These are phyloP conservation scores for Fallopia convolvulus DNA, from an alignment of 148 eudicot genomes.

Conservation along the genomic window DNA sequence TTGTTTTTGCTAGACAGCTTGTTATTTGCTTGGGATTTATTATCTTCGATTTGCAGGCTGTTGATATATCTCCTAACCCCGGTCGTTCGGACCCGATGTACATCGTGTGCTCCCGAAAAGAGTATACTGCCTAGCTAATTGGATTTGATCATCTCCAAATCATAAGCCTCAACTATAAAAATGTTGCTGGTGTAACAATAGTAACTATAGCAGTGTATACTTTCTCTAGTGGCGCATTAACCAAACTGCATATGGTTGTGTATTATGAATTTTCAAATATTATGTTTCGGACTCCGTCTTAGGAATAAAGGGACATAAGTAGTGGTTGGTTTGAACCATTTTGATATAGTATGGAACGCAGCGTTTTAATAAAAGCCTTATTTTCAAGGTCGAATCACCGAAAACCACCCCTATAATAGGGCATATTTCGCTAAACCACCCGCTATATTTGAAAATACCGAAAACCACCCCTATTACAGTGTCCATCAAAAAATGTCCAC, in stretches of 20 bases:
- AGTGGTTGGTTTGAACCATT: too few species aligned
- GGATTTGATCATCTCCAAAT: background rate
- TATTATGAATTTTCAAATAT: background rate
- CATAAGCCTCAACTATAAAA: background rate
- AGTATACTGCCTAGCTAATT: conserved; percentile 40
- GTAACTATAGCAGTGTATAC: background rate
- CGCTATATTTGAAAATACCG: too few species aligned
- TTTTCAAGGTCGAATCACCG: too few species aligned
- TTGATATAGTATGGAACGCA: too few species aligned
- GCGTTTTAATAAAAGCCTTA: too few species aligned
- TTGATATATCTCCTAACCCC: conserved; percentile 90
- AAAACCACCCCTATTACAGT: too few species aligned
- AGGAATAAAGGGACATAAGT: too few species aligned
- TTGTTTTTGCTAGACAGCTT: background rate
- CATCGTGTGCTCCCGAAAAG: conserved; percentile 70
- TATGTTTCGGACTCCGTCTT: too few species aligned
- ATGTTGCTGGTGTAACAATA: too few species aligned
- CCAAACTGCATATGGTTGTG: background rate
- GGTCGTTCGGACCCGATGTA: conserved; percentile 98
- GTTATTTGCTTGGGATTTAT: background rate
- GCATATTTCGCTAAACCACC: too few species aligned
- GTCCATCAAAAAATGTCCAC: too few species aligned
- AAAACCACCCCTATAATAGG: too few species aligned
- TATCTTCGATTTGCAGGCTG: conserved; percentile 44
- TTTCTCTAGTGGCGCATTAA: background rate